Conservation (phyloP, 2,329 filamentous ascomycete species). For the Paecilomyces dactylethromorphus region DNA sequence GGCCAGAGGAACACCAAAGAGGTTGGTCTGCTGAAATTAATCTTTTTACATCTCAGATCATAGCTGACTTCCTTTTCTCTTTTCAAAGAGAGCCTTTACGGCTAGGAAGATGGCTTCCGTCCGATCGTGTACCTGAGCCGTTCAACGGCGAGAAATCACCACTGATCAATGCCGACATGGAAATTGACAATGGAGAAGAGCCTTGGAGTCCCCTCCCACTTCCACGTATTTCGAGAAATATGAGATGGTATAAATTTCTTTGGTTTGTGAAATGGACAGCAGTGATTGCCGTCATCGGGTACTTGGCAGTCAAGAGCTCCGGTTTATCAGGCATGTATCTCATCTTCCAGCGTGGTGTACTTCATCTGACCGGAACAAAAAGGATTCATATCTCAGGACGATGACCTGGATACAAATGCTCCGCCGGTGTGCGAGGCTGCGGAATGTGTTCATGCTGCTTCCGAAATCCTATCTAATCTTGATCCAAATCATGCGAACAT, state of each 20-base stretch:
- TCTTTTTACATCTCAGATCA: neutral
- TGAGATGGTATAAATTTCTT: neutral
- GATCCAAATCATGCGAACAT: conserved; percentile 56
- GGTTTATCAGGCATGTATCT: neutral
- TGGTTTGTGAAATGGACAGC: neutral
- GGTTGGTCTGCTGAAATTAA: neutral
- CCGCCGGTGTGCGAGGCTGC: conserved; percentile 47
- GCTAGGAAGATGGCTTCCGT: neutral
- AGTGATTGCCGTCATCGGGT: neutral
- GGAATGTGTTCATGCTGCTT: conserved; percentile 58
- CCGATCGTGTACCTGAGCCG: neutral
- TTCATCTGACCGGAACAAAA: neutral
- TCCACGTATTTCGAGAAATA: neutral
- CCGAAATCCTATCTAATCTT: conserved; percentile 56
- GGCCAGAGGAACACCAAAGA: neutral
- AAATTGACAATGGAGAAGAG: neutral
- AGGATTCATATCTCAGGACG: neutral
- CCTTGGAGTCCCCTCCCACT: neutral
- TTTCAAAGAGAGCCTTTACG: neutral
- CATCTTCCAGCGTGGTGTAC: neutral
- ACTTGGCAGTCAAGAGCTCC: neutral
- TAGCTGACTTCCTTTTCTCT: neutral
- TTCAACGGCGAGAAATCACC: neutral
- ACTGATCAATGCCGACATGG: neutral
- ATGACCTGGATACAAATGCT: conserved; percentile 10